These are phyloP conservation scores for Primulina eburnea DNA, from an alignment of 257 asterid species.

Conservation along the genomic window DNA sequence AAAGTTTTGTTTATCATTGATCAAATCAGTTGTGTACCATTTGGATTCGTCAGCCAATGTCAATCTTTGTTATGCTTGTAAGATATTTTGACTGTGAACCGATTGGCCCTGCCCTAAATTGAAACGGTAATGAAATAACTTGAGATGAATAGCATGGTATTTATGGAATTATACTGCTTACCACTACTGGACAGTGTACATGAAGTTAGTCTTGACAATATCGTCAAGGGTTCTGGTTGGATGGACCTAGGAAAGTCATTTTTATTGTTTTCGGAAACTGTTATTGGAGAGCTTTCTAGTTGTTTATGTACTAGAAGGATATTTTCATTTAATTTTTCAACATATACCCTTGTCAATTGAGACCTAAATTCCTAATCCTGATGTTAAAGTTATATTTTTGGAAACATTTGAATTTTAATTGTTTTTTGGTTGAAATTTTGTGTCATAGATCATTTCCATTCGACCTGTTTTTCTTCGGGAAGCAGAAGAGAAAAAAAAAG, in stretches of 20 bases:
- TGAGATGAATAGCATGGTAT: not conserved
- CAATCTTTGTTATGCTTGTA: not conserved
- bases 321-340: not conserved
- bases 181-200: not conserved
- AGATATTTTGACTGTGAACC: slow-evolving; percentile 1
- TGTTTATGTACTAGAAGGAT: slow-evolving; percentile 18
- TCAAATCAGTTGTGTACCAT: not conserved
- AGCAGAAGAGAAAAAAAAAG: slow-evolving; percentile 42
- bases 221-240: slow-evolving; percentile 2
- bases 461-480: slow-evolving; percentile 49
- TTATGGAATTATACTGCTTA: not conserved
- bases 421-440: slow-evolving; percentile 46
- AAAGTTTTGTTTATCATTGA: not conserved
- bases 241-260: not conserved
- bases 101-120: not conserved
- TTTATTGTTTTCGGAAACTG: not conserved
- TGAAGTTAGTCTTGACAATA: not conserved
- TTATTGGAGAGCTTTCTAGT: slow-evolving; percentile 9
- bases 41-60: slow-evolving; percentile 8
- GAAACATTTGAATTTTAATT: slow-evolving; percentile 40
- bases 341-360: slow-evolving; percentile 2
- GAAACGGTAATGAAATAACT: slow-evolving; percentile 1
- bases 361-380: slow-evolving; percentile 30
- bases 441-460: slow-evolving; percentile 48
- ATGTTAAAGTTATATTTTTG: slow-evolving; percentile 23